These are phyloP conservation scores for Aspergillus biplanus DNA, from an alignment of 495 filamentous ascomycete genomes.

Conservation along the genomic window DNA sequence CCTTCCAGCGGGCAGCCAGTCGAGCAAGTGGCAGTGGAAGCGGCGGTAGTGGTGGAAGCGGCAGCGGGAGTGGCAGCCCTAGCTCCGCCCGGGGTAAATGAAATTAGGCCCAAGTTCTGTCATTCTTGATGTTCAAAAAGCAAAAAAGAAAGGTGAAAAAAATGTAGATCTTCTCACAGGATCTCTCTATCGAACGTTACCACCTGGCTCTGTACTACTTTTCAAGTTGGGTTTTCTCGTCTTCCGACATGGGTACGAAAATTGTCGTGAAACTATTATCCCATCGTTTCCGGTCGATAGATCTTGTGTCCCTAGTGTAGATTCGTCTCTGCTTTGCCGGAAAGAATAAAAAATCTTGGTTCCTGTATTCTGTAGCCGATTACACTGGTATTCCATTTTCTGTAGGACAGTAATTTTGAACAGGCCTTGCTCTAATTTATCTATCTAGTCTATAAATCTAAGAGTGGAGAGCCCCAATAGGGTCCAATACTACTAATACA, in stretches of 20 bases:
- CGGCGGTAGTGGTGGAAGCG: conserved; percentile 44
- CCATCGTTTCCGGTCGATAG: conserved; percentile 19
- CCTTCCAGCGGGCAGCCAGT: conserved; percentile 47
- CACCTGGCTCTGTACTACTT: neutral
- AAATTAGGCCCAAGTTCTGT: conserved; percentile 14
- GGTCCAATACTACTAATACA: too few species aligned
- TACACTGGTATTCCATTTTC: neutral
- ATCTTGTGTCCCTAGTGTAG: conserved; percentile 19
- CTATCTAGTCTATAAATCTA: too few species aligned
- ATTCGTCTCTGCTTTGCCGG: conserved; percentile 18
- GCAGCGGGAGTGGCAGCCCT: conserved; percentile 51
- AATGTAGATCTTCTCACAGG: conserved; percentile 13
- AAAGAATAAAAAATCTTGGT: conserved; percentile 17
- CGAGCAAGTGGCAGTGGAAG: conserved; percentile 52
- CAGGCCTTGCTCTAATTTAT: too few species aligned
- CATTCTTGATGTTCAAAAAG: neutral
- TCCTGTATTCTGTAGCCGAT: neutral
- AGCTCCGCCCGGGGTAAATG: conserved; percentile 42
- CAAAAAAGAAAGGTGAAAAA: conserved; percentile 1
- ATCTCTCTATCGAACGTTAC: neutral
- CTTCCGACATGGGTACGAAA: neutral
- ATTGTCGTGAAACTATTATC: conserved; percentile 12
- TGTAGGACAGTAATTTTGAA: neutral
- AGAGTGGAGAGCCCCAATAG: too few species aligned
- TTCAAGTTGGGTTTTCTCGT: neutral